Conservation (phyloP, 2,329 filamentous ascomycete species). For the Diaporthe eres region DNA sequence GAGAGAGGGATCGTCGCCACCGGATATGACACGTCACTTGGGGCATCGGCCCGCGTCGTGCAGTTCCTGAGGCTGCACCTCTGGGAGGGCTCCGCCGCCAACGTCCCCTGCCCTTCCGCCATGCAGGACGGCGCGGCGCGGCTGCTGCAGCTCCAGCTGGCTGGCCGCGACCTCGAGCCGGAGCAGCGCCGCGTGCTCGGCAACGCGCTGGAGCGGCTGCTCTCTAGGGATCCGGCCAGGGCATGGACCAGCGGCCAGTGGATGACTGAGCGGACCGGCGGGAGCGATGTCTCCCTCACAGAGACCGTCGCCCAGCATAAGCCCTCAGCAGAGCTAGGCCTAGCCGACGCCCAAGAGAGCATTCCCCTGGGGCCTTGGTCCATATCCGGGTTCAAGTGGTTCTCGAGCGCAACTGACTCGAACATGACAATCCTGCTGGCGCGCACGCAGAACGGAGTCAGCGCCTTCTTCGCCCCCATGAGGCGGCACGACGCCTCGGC, state of each 20-base stretch:
- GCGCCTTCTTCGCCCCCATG: slow-evolving; percentile 77
- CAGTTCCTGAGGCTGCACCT: slow-evolving; percentile 50
- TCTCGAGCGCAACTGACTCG: slow-evolving; percentile 76
- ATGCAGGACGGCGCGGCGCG: slow-evolving; percentile 76
- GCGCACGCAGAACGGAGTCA: slow-evolving; percentile 68
- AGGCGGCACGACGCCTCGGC: slow-evolving; percentile 55
- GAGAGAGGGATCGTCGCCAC: slow-evolving; percentile 59
- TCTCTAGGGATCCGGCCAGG: slow-evolving; percentile 61
- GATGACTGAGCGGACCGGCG: slow-evolving; percentile 81
- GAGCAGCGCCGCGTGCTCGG: slow-evolving; percentile 60
- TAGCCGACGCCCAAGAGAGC: slow-evolving; percentile 45
- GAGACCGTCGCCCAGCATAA: slow-evolving; percentile 70
- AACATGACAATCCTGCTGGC: slow-evolving; percentile 76
- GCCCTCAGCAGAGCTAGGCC: slow-evolving; percentile 43
- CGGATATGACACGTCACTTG: slow-evolving; percentile 17
- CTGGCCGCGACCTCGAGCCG: slow-evolving; percentile 44
- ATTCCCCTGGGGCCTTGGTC: slow-evolving; percentile 69
- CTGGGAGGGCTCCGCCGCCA: slow-evolving; percentile 71
- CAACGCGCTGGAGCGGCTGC: slow-evolving; percentile 67
- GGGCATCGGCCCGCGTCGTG: not conserved
- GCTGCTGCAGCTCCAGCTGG: slow-evolving; percentile 62
- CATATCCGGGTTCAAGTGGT: slow-evolving; percentile 80
- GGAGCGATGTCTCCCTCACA: slow-evolving; percentile 77
- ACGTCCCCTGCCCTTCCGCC: slow-evolving; percentile 75
- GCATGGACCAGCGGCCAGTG: slow-evolving; percentile 83